phyloP scores from a whole-genome alignment of 1,284 basidiomycete genomes.

The Trichosporon sp. region DNA sequence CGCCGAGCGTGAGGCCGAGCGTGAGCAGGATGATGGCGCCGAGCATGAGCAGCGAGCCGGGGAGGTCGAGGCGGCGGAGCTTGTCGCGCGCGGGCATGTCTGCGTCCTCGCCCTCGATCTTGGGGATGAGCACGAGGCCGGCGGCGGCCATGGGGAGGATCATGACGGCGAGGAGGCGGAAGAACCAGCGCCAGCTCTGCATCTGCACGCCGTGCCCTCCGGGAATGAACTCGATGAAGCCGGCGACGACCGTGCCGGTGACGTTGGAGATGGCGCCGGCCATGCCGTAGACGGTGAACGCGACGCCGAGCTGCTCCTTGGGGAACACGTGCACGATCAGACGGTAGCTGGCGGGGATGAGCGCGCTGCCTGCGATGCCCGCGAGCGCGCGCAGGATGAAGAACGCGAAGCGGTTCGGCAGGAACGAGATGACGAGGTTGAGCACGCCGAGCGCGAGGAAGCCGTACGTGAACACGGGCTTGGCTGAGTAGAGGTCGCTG shows the following conservation, averaged over 20 bases:
- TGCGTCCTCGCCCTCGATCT: constrained; percentile 23
- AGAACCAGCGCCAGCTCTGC: constrained; percentile 44
- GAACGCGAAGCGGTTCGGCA: constrained; percentile 32
- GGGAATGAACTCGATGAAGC: constrained; percentile 45
- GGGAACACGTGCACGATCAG: constrained; percentile 43
- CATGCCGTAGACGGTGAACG: constrained; percentile 42
- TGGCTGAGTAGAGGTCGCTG: constrained; percentile 38
- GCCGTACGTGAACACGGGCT: constrained; percentile 31
- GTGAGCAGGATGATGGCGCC: constrained; percentile 41
- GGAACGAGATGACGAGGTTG: constrained; percentile 36
- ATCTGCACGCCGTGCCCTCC: constrained; percentile 33
- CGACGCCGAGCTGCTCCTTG: constrained; percentile 30
- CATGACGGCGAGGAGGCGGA: constrained; percentile 26
- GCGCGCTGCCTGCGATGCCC: constrained; percentile 32
- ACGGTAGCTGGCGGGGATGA: constrained; percentile 44
- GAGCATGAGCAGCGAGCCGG: constrained; percentile 36
- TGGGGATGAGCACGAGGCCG: constrained; percentile 27
- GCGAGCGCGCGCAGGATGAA: constrained; percentile 35
- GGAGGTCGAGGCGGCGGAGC: constrained; percentile 36
- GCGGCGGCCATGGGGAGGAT: constrained; percentile 30
- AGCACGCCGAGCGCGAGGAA: constrained; percentile 31
- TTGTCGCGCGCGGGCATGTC: not conserved
- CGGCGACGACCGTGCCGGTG: constrained; percentile 39
- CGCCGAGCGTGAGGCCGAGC: constrained; percentile 44
- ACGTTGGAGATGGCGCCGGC: constrained; percentile 45